Evolutionary conservation across 2,329 filamentous ascomycete genomes (phyloP), one percentile per base, ranked within the genome.

Genomic region (Ophiostoma australiae): DNA sequence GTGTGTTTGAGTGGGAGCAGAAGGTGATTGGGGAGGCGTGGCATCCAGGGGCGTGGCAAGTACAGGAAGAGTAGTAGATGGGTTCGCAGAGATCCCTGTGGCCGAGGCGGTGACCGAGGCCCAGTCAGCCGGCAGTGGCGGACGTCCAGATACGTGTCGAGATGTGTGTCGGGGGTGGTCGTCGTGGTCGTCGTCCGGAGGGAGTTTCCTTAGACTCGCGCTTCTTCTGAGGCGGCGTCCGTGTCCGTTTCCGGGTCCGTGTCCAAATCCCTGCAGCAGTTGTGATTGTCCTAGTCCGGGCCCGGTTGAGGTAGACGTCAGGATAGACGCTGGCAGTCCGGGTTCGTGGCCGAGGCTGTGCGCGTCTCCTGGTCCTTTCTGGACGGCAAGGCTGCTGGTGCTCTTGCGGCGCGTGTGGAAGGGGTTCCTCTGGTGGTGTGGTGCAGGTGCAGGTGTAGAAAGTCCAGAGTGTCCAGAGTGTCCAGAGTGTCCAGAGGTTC

Each of bases 331-430:
- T 27, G 52, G 52, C 48, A 0, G 48, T 10, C 48, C 48, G 6
- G 13, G 6, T 58, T 8, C 52, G n/a, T 5, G 44, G 13, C 15
- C 17, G 20, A 11, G 37, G 13, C 37, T 11, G 13, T 17, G 17
- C 44, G 44, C 17, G 44, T 48, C 44, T 39, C 37, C 37, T 17
- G 15, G 52, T 31, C n/a, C 23, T 1, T 58, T 58, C 23, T 48
- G 44, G 44, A n/a, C n/a, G 20, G n/a, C 52, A 31, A 58, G 52
- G 11, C 52, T 58, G 52, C 52, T 58, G 10, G 52, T 58, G 23
- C 52, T 58, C 52, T 58, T 58, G 52, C 52, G 52, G 52, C 52
- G 52, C n/a, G n/a, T 58, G n/a, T 58, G 52, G 8, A 58, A 58
- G 8, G 23, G n/a, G n/a, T 58, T 58, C 11, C 52, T 58, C n/a